Base-by-base conservation (phyloP, 148 eudicot genomes). In the Vaccinium myrtillus region DNA sequence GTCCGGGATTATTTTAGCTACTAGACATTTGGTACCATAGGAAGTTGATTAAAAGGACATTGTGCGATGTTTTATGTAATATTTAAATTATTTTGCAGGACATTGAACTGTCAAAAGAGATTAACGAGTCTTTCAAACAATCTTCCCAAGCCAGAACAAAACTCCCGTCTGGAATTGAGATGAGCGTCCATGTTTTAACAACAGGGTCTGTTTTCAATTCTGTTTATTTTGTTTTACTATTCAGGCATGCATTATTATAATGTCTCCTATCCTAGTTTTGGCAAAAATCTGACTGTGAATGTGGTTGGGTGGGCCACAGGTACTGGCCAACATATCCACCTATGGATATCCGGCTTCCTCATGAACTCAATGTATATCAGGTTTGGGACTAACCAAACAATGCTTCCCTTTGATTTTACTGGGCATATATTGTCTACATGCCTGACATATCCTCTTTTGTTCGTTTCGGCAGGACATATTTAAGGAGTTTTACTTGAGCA, bases 311-410 rank as follows among this genome's bases (percentile, higher is more conserved):
- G 75, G 30, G 77, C 73, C 91, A 90, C 91, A 96, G 99, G 86
- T 96, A 96, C 89, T 96, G 98, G 99, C 99, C 99, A 69, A 96
- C 99, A 32, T 96, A 96, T 88, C 98, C 98, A 14, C 99, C 99
- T 2, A 96, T 94, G 99, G 95, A 94, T 92, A 93, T 96, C 69
- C 91, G 95, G 79, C 98, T 96, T 86, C 99, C 99, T 54, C 98
- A 93, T 39, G 99, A 96, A 86, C 89, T 96, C 78, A 96, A 95
- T 92, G 93, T 93, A n/a, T 96, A 96, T 90, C 99, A 96, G 99
- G 99, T 96, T 84, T 84, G 91, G 19, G 54, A 82, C 30, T 79
- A 83, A 50, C 21, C 58, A 21, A 36, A 84, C 79, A 32, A 82
- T 18, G 61, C 56, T 56, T 78, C 11, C 32, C 49, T 56, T 11